Evolutionary conservation across 129 eudicot species (phyloP).

Genomic region (Helianthus tuberosus): DNA sequence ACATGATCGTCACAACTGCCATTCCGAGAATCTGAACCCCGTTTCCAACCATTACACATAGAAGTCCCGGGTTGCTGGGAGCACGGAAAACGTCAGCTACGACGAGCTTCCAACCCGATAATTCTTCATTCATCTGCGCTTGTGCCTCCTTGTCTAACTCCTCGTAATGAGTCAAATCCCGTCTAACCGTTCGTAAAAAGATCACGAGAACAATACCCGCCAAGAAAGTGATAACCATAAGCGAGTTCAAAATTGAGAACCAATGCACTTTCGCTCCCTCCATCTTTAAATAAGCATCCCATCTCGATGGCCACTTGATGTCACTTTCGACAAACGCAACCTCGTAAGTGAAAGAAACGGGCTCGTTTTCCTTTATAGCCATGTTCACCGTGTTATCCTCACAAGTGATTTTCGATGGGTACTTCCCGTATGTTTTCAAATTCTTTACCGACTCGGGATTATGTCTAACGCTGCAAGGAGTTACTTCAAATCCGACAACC

Average conservation of each 20-base stretch:
- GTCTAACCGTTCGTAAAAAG: conserved; percentile 29
- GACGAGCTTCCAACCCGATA: conserved; percentile 28
- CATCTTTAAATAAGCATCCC: conserved; percentile 81
- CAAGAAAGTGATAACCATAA: conserved; percentile 51
- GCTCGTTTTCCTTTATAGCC: conserved; percentile 66
- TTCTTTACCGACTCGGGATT: conserved; percentile 50
- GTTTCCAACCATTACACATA: conserved; percentile 36
- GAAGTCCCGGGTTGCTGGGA: conserved; percentile 25
- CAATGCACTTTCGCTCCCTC: conserved; percentile 83
- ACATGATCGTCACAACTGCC: conserved; percentile 34
- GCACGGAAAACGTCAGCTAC: conserved; percentile 30
- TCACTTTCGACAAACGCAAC: conserved; percentile 66
- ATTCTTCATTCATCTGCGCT: conserved; percentile 34
- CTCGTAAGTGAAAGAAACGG: conserved; percentile 61
- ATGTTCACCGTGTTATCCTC: conserved; percentile 60
- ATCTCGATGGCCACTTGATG: conserved; percentile 79
- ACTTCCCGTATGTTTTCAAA: conserved; percentile 57
- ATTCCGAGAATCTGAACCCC: conserved; percentile 41
- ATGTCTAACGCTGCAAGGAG: conserved; percentile 62
- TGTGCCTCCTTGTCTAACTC: conserved; percentile 35
- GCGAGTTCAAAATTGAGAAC: conserved; percentile 70
- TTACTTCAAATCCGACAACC: conserved; percentile 82
- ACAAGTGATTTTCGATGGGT: conserved; percentile 51
- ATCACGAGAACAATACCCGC: conserved; percentile 35
- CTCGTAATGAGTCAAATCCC: conserved; percentile 35